phyloP scores from a whole-genome alignment of 2,329 filamentous ascomycete genomes.

The Ceratocystis alfenasii region DNA sequence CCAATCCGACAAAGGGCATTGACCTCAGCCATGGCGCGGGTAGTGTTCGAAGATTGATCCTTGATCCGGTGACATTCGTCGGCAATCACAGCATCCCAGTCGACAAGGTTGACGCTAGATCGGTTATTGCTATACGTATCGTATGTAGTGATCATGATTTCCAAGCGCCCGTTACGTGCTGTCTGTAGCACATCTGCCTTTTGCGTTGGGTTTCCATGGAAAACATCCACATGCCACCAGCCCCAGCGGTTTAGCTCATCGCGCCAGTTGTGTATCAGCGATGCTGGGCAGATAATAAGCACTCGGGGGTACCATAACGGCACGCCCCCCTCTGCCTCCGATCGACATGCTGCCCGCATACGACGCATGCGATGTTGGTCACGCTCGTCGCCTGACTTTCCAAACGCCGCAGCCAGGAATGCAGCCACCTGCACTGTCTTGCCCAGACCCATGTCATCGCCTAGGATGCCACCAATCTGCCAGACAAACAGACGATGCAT shows the following conservation, averaged over 20 bases:
- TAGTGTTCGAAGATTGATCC: conserved; percentile 62
- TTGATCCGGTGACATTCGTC: conserved; percentile 92
- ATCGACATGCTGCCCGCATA: conserved; percentile 44
- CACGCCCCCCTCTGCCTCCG: neutral
- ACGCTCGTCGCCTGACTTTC: conserved; percentile 80
- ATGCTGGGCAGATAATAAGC: conserved; percentile 79
- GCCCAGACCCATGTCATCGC: conserved; percentile 94
- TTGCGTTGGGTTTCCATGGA: conserved; percentile 49
- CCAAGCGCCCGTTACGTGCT: conserved; percentile 62
- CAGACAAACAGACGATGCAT: conserved; percentile 82
- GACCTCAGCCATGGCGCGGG: conserved; percentile 75
- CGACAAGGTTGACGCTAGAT: conserved; percentile 63
- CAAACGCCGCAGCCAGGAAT: conserved; percentile 82
- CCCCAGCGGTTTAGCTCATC: conserved; percentile 81
- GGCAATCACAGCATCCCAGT: conserved; percentile 89
- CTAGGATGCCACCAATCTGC: conserved; percentile 79
- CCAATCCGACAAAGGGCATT: conserved; percentile 89
- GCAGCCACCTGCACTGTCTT: conserved; percentile 95
- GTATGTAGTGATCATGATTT: conserved; percentile 93
- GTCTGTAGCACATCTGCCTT: conserved; percentile 61
- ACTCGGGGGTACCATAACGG: conserved; percentile 42
- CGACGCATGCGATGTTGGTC: conserved; percentile 82
- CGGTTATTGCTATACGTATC: conserved; percentile 72
- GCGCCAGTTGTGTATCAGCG: conserved; percentile 82
- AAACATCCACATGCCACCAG: conserved; percentile 83